These are phyloP conservation scores for Epichloe aotearoae DNA, from an alignment of 2,329 filamentous ascomycete genomes.

Conservation along the genomic window DNA sequence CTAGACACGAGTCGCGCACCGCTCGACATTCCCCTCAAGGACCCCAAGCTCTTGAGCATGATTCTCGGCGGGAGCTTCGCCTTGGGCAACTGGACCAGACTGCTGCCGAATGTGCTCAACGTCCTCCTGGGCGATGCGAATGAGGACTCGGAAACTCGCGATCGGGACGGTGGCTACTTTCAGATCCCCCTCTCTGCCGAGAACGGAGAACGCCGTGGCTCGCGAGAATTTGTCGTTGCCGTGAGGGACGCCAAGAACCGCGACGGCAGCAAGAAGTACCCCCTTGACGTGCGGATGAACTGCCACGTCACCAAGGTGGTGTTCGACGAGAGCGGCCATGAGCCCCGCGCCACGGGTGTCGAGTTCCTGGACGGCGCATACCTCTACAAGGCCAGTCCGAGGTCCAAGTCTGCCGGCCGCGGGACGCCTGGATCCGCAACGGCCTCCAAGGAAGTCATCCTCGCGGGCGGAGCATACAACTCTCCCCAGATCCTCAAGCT, in stretches of 20 bases:
- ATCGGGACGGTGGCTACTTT: slow-evolving; percentile 29
- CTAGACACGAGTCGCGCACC: slow-evolving; percentile 36
- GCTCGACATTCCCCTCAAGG: slow-evolving; percentile 35
- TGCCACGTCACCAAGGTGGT: slow-evolving; percentile 23
- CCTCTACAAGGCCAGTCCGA: slow-evolving; percentile 30
- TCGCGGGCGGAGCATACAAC: slow-evolving; percentile 34
- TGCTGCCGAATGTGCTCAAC: slow-evolving; percentile 17
- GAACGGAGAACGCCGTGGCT: slow-evolving; percentile 27
- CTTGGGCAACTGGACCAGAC: slow-evolving; percentile 17
- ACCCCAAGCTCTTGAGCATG: slow-evolving; percentile 33
- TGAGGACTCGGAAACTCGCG: slow-evolving; percentile 28
- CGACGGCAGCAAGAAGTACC: slow-evolving; percentile 6
- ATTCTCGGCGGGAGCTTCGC: slow-evolving; percentile 13
- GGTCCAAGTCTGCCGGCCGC: slow-evolving; percentile 14
- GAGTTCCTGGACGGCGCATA: slow-evolving; percentile 27
- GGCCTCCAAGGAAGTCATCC: slow-evolving; percentile 31
- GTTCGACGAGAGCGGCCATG: slow-evolving; percentile 15
- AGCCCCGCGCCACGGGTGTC: slow-evolving; percentile 27
- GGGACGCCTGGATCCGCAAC: slow-evolving; percentile 12
- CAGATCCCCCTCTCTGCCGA: slow-evolving; percentile 35
- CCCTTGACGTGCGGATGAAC: slow-evolving; percentile 12
- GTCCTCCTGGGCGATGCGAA: slow-evolving; percentile 38
- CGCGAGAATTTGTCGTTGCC: slow-evolving; percentile 35
- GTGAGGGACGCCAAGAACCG: slow-evolving; percentile 13
- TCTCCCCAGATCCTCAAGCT: slow-evolving; percentile 33